These are phyloP conservation scores for Naganishia sp. DNA, from an alignment of 1,284 basidiomycete genomes.

Conservation along the genomic window DNA sequence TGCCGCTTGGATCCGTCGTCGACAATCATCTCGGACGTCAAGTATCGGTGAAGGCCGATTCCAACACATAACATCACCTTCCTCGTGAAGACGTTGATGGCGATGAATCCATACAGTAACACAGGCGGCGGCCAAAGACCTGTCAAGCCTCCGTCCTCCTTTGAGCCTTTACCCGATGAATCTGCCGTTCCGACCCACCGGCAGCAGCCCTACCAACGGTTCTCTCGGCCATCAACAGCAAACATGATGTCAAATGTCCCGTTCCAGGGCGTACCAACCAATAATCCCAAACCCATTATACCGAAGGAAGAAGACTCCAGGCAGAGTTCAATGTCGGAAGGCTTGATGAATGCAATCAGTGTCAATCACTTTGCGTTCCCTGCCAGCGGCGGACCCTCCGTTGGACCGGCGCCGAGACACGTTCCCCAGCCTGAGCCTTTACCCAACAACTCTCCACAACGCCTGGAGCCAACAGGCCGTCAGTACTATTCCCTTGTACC, in stretches of 20 bases:
- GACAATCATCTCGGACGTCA: not conserved
- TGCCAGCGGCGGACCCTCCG: no score
- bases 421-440: constrained; percentile 9
- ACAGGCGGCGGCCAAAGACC: constrained; percentile 1
- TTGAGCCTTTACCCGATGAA: not conserved
- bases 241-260: not conserved
- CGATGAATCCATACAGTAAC: not conserved
- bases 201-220: not conserved
- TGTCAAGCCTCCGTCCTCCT: not conserved
- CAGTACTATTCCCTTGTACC: constrained; percentile 21
- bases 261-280: not conserved
- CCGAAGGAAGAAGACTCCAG: constrained; percentile 3
- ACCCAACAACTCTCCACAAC: constrained; percentile 6
- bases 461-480: not conserved
- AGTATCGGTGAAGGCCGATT: not conserved
- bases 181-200: not conserved
- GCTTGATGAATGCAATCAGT: constrained; percentile 2
- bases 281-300: constrained; percentile 2
- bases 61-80: not conserved
- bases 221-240: not conserved
- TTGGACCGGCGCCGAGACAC: not conserved
- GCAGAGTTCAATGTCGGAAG: constrained; percentile 53
- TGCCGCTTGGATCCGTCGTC: no score
- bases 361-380: constrained; percentile 1
- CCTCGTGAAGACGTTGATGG: no score